Evolutionary conservation across 805 yeast species (phyloP).

Genomic region (Peterozyma xylosa): DNA sequence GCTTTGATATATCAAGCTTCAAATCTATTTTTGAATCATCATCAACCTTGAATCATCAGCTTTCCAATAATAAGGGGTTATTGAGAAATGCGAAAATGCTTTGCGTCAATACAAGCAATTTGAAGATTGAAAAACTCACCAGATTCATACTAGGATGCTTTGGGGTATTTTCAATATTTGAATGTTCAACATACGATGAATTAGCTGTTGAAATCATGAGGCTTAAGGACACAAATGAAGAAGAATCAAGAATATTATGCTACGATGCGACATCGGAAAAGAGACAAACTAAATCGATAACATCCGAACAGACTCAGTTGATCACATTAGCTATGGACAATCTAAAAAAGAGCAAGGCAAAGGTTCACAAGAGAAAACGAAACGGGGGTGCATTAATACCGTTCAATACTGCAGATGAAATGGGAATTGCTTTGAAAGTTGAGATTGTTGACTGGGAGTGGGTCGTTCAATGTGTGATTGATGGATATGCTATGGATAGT

Average conservation of each 20-base stretch:
- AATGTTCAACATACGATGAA: background rate
- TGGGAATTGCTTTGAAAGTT: background rate
- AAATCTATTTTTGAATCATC: constrained; percentile 26
- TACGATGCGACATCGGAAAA: background rate
- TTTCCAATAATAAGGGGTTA: constrained; percentile 28
- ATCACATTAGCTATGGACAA: background rate
- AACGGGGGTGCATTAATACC: background rate
- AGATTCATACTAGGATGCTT: constrained; percentile 1
- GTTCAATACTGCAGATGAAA: background rate
- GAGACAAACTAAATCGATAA: background rate
- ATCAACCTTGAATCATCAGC: constrained; percentile 29
- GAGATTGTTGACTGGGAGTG: constrained; percentile 8
- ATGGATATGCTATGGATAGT: background rate
- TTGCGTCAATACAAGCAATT: constrained; percentile 23
- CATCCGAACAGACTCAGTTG: background rate
- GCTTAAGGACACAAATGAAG: background rate
- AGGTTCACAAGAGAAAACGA: background rate
- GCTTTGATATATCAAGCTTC: constrained; percentile 41
- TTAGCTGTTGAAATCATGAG: background rate
- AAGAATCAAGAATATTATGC: background rate
- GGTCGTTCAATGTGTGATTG: constrained; percentile 3
- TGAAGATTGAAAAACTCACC: background rate
- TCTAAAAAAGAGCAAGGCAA: background rate
- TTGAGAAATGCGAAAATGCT: constrained; percentile 27
- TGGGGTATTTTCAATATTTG: background rate